Evolutionary conservation across 768 basidiomycete species (phyloP).

Genomic region (Calvatia gigantea): DNA sequence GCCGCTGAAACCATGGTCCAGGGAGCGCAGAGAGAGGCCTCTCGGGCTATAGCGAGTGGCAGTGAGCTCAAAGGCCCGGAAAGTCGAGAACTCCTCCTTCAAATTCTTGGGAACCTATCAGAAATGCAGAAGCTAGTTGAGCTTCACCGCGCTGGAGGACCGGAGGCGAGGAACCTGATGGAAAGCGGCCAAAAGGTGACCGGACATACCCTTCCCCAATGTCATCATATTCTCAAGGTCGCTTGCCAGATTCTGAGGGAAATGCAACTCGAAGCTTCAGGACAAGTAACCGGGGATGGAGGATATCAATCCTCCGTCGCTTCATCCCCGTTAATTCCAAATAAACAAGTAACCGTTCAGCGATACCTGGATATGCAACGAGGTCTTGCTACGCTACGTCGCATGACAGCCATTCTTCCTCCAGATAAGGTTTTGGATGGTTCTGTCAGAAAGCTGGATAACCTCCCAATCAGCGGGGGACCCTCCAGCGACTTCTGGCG

Average conservation of each 20-base stretch:
- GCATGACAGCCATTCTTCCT: slow-evolving; percentile 43
- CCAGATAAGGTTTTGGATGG: slow-evolving; percentile 47
- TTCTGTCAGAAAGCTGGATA: slow-evolving; percentile 38
- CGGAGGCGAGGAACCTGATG: neutral
- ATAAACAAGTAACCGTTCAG: neutral
- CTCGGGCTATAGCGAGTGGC: neutral
- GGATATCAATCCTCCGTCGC: neutral
- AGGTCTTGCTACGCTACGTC: neutral
- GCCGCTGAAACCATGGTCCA: neutral
- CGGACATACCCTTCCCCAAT: neutral
- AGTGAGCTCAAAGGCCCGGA: neutral
- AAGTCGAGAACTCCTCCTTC: neutral
- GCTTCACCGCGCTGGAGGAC: neutral
- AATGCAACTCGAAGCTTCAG: neutral
- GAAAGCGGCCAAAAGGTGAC: neutral
- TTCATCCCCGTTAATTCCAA: neutral
- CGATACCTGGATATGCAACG: neutral
- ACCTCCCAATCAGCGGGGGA: slow-evolving; percentile 44
- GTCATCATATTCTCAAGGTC: neutral
- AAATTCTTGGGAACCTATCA: neutral
- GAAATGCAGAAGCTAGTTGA: neutral
- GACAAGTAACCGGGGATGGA: neutral
- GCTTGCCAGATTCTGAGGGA: neutral
- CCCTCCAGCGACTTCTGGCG: slow-evolving; percentile 53
- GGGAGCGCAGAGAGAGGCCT: neutral